Evolutionary conservation across 1,139 yeast species (phyloP), one percentile per base, ranked within the genome.

Genomic region (Insectozyma bohioensis): DNA sequence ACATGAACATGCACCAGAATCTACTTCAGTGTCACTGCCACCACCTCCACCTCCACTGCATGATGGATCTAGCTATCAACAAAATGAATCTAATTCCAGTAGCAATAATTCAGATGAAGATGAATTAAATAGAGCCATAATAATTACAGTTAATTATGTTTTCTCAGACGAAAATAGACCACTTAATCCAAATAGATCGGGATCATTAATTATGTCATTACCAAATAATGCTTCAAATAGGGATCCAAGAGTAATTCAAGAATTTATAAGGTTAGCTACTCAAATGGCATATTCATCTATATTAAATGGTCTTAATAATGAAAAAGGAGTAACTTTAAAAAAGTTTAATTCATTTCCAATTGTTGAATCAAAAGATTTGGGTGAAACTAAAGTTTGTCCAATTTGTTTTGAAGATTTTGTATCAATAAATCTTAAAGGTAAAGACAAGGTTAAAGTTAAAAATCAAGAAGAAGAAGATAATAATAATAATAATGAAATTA

Each of bases 261-360:
- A 72, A 36, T 68, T 82, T 38, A 75, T 82, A 9, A 63, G 82
- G 20, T 58, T 81, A 36, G 88, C 88, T 1, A 80, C 88, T 0
- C 79, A 78, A 30, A 71, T 82, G 61, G 88, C 88, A 1, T 68
- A 80, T 48, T 63, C 80, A 21, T 76, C 85, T 12, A 74, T 80
- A 19, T 62, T 76, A 5, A 69, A 71, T 25, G 67, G 51, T 48
- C 60, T 56, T 41, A 61, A 45, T 51, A 61, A 45, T 51, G 61
- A 67, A 20, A 58, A 54, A 26, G 85, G 87, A 6, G 64, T 80
- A 4, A 63, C 81, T 0, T 52, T 67, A 15, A 72, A 71, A 16
- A 66, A 63, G 21, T 81, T 82, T 52, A 70, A 72, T 20, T 58
- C 67, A 5, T 67, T 78, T 39, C 74, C 75, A 3, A 51, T 59